These are phyloP conservation scores for Hevea brasiliensis DNA, from an alignment of 345 rosid species.

Conservation along the genomic window DNA sequence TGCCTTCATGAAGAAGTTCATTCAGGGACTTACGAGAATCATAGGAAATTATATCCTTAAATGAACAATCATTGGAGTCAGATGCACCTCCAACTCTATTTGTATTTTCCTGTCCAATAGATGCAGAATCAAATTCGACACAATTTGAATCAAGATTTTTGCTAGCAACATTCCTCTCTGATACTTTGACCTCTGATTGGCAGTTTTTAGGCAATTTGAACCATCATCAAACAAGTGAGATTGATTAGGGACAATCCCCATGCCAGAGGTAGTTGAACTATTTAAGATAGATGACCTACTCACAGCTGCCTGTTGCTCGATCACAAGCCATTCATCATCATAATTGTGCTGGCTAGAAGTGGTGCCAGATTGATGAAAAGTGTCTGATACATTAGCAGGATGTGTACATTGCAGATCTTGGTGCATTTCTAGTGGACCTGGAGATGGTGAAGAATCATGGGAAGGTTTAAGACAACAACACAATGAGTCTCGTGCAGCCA, in stretches of 20 bases:
- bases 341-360: constrained; percentile 15
- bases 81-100: constrained; percentile 21
- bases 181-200: constrained; percentile 21
- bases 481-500: constrained; percentile 12
- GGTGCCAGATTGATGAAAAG: constrained; percentile 14
- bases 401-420: constrained; percentile 19
- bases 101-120: constrained; percentile 18
- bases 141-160: constrained; percentile 9
- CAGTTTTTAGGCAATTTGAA: constrained; percentile 15
- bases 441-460: constrained; percentile 10
- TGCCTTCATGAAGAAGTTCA: constrained; percentile 33
- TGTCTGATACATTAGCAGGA: constrained; percentile 3
- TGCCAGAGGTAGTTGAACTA: constrained; percentile 9
- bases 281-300: constrained; percentile 16
- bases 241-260: constrained; percentile 11
- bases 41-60: constrained; percentile 9
- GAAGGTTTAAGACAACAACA: constrained; percentile 11
- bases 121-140: constrained; percentile 18
- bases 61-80: constrained; percentile 13
- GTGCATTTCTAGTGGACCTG: not conserved
- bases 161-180: constrained; percentile 18
- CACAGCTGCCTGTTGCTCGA: constrained; percentile 21
- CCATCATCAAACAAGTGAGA: constrained; percentile 9
- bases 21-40: constrained; percentile 9
- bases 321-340: constrained; percentile 29